Evolutionary conservation across 179 eudicot genomes (phyloP), one percentile per base, ranked within the genome.

Genomic region (Nepenthes alata): DNA sequence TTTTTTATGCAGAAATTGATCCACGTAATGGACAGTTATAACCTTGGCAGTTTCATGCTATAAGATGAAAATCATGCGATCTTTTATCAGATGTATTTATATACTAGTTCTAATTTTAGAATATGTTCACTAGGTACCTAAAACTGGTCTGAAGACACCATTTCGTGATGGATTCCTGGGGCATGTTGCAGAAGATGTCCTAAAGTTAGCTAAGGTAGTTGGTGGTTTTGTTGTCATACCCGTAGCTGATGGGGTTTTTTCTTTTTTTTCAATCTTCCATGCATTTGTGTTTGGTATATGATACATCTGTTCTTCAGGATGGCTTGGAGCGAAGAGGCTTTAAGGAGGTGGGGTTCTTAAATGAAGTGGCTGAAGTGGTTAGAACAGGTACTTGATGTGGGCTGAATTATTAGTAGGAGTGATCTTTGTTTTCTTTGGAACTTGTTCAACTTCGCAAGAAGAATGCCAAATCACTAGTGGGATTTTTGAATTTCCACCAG

Each of bases 281-380:
- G 35, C 11, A 37, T 37, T 52, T 14, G 35, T 12, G 5, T 15
- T 47, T 50, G 3, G 34, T 55, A 15, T 25, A 25, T 25, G 25
- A 25, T 25, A 25, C 53, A 9, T 62, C n/a, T 52, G 14, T 51
- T 38, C 69, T 73, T 60, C 74, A 93, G 98, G 89, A 93, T 77
- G 98, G 98, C 67, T 68, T 93, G 70, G 97, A 93, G 74, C 84
- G 87, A 59, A 80, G 98, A 76, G 98, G 98, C 65, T 90, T 11
- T 64, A 93, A 90, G 74, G 98, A 93, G 75, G 72, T 70, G 10
- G 97, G 95, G 52, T 93, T 89, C 64, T 72, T 93, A 64, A 90
- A 93, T 68, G 97, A 79, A 78, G 97, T 93, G 56, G 82, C 90
- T 35, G 95, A 93, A 73, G 95, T 93, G 60, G 94, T 78, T 68